Conservation (phyloP, 805 yeast genomes). For the Myxozyma vanderwaltii region DNA sequence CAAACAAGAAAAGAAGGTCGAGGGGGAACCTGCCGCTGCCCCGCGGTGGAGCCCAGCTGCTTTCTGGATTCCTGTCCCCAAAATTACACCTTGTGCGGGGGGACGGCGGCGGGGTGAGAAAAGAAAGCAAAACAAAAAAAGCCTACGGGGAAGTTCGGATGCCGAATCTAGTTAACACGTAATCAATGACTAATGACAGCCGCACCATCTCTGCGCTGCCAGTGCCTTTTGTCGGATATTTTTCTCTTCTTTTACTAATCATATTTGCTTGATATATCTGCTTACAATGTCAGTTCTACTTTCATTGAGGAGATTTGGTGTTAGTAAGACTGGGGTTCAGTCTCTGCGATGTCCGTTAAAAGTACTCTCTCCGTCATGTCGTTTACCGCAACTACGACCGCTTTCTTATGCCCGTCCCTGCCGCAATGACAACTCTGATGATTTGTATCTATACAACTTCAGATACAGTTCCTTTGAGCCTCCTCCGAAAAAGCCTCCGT, state of each 20-base stretch:
- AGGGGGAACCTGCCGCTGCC: background rate
- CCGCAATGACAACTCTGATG: background rate
- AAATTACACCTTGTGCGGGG: background rate
- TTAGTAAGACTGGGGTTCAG: no score
- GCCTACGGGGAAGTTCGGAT: constrained; percentile 4
- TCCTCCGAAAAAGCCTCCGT: background rate
- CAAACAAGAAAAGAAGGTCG: background rate
- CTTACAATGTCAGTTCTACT: no score
- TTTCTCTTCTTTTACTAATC: background rate
- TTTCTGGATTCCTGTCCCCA: background rate
- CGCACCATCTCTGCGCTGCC: no score
- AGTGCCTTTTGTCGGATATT: no score
- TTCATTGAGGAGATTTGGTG: no score
- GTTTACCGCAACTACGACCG: background rate
- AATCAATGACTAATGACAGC: no score
- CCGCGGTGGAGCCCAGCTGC: background rate
- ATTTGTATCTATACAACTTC: background rate
- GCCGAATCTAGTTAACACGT: no score
- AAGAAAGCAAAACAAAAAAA: no score
- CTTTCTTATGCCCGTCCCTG: background rate
- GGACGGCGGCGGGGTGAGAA: background rate
- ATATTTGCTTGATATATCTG: background rate
- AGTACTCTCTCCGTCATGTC: background rate
- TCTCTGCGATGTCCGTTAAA: no score
- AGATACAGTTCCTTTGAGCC: background rate